Conservation (phyloP, 306 rosid species). For the Ormosia emarginata region DNA sequence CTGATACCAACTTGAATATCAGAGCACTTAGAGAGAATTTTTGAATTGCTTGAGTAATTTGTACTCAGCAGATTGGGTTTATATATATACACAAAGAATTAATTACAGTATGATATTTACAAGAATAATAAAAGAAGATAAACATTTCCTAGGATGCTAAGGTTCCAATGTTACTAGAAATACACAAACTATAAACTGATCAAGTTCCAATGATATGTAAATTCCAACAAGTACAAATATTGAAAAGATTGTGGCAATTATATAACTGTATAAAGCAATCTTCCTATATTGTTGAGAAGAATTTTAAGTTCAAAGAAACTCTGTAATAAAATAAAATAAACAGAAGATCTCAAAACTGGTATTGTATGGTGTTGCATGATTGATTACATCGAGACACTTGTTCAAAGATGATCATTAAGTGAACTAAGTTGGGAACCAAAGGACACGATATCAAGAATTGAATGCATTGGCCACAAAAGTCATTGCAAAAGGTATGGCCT, state of each 20-base stretch:
- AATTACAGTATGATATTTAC: too few species aligned
- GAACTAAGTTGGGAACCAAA: neutral
- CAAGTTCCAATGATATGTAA: too few species aligned
- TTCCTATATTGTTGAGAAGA: neutral
- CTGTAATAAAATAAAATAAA: constrained; percentile 4
- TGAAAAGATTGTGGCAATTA: constrained; percentile 11
- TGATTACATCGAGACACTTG: neutral
- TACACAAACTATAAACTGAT: too few species aligned
- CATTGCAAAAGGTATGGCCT: neutral
- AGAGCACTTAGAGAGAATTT: too few species aligned
- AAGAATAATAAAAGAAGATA: too few species aligned
- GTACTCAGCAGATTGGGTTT: too few species aligned
- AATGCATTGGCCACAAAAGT: neutral
- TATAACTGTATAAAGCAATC: neutral
- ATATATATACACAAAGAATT: too few species aligned
- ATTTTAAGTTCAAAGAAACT: neutral
- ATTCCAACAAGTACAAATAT: too few species aligned
- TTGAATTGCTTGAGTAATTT: too few species aligned
- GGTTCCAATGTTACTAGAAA: too few species aligned
- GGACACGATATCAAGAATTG: neutral
- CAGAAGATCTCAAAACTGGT: neutral
- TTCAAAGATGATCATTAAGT: neutral
- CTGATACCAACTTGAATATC: too few species aligned
- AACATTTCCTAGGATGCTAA: too few species aligned
- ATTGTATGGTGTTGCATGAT: neutral